A percentile compares a stretch with the other conserved stretches of the same genome.
phyloP scores from a whole-genome alignment of 2,329 filamentous ascomycete species.

The Blumeriella jaapii region DNA sequence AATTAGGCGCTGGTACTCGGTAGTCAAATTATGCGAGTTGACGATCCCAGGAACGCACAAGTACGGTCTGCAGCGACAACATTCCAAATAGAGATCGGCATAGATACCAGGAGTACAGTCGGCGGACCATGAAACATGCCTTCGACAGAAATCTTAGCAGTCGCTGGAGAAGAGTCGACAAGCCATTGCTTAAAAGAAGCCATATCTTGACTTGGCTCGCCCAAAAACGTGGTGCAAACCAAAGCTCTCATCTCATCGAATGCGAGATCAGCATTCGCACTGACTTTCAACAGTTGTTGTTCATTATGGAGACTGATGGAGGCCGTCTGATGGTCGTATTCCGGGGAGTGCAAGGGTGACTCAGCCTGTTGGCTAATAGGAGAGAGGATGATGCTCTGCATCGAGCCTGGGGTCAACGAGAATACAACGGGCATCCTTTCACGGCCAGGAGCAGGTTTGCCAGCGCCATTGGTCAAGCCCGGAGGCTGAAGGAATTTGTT shows the following conservation, averaged over 20 bases:
- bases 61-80: constrained; percentile 55
- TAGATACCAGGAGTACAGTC: constrained; percentile 54
- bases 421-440: constrained; percentile 39
- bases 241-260: constrained; percentile 53
- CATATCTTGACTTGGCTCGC: constrained; percentile 54
- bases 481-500: constrained; percentile 32
- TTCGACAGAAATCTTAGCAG: constrained; percentile 49
- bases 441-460: constrained; percentile 25
- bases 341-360: constrained; percentile 22
- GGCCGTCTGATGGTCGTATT: constrained; percentile 18
- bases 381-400: constrained; percentile 41
- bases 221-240: constrained; percentile 55
- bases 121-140: constrained; percentile 58
- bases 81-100: constrained; percentile 52
- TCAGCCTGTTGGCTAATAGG: constrained; percentile 22
- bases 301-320: constrained; percentile 15
- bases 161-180: constrained; percentile 44
- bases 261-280: constrained; percentile 36
- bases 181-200: constrained; percentile 55
- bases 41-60: constrained; percentile 53
- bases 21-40: constrained; percentile 55
- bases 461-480: constrained; percentile 36
- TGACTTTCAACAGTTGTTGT: constrained; percentile 20
- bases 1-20: constrained; percentile 49
- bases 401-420: constrained; percentile 42